Evolutionary conservation across 164 flowering plant genomes (phyloP), one percentile per base, ranked within the genome.

Genomic region (Euptelea pleiosperma): DNA sequence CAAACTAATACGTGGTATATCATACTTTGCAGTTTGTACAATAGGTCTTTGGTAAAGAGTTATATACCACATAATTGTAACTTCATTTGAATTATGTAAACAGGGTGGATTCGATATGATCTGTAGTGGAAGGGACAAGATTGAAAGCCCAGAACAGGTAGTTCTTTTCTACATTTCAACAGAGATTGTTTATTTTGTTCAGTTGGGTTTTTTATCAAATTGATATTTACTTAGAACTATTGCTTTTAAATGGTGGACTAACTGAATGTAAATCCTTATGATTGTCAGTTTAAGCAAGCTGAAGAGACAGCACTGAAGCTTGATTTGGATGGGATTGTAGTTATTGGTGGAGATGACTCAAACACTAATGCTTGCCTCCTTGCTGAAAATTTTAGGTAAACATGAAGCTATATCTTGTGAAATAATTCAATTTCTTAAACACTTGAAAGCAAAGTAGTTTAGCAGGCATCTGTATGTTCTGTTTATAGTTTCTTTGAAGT

Each of bases 21-120:
- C n/a, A n/a, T n/a, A n/a, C n/a, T n/a, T n/a, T n/a, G n/a, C n/a
- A n/a, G n/a, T n/a, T n/a, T n/a, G n/a, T n/a, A n/a, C n/a, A n/a
- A n/a, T n/a, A n/a, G n/a, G n/a, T n/a, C n/a, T 33, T 15, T 48
- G 34, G 12, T 10, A 28, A 48, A n/a, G n/a, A n/a, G n/a, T n/a
- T n/a, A n/a, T n/a, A n/a, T n/a, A n/a, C n/a, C 22, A 36, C 36
- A 28, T 30, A 30, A 30, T 19, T 37, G 48, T 52, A 25, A 47
- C 37, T 49, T 16, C 6, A 14, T 36, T 51, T 56, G 11, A 26
- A 36, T 62, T 28, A 54, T 46, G 22, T 47, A 64, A 28, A 57
- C 85, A 93, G 99, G 97, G 99, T 71, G 99, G 99, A 10, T 93
- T 93, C 80, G 99, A 93, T 72, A 93, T 93, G 99, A 90, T 93